These are phyloP conservation scores for Penicillium mononematosum DNA, from an alignment of 495 filamentous ascomycete species.

Conservation along the genomic window DNA sequence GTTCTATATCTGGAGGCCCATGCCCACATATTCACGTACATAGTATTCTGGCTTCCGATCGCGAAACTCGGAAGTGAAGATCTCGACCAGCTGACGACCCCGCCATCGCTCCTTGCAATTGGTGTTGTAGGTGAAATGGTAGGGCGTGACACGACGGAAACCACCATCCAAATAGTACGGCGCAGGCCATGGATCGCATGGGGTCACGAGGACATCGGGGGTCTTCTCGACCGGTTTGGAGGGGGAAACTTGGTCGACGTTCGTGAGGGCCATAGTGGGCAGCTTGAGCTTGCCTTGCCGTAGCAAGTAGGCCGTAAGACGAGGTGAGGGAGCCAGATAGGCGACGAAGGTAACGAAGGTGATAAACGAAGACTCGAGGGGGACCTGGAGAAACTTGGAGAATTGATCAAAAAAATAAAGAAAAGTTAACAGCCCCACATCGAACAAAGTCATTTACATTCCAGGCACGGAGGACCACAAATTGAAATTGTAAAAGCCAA, in stretches of 20 bases:
- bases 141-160: slow-evolving; percentile 78
- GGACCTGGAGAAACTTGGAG: too few species aligned
- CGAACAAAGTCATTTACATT: too few species aligned
- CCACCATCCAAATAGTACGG: slow-evolving; percentile 79
- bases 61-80: slow-evolving; percentile 78
- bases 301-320: slow-evolving; percentile 57
- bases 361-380: too few species aligned
- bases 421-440: too few species aligned
- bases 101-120: slow-evolving; percentile 90
- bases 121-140: slow-evolving; percentile 93
- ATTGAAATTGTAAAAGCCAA: too few species aligned
- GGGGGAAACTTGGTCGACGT: slow-evolving; percentile 42
- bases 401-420: too few species aligned
- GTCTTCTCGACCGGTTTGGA: slow-evolving; percentile 39
- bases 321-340: slow-evolving; percentile 59
- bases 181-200: slow-evolving; percentile 62
- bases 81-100: slow-evolving; percentile 68
- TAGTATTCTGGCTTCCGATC: slow-evolving; percentile 85
- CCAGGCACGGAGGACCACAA: too few species aligned
- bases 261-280: slow-evolving; percentile 56
- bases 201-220: slow-evolving; percentile 58
- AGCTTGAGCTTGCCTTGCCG: slow-evolving; percentile 50
- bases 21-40: slow-evolving; percentile 39
- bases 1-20: neutral
- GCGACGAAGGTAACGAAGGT: neutral